phyloP scores from a whole-genome alignment of 768 basidiomycete species.

The Mycena maculata region DNA sequence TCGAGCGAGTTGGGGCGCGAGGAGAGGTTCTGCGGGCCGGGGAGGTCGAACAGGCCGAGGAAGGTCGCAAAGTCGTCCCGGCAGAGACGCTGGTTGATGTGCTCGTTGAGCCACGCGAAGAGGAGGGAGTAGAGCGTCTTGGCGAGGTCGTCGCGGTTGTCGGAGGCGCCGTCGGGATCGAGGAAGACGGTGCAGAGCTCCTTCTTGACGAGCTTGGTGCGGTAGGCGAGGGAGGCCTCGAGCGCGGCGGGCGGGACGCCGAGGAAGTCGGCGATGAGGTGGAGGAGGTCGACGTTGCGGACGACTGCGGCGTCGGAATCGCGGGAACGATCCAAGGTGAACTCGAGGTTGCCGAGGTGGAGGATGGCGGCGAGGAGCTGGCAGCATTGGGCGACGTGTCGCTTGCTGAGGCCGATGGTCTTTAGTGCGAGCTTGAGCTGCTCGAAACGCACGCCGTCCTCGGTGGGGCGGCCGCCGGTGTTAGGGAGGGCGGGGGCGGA shows the following conservation, averaged over 20 bases:
- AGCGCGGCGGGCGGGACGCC: conserved; percentile 81
- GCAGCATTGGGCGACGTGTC: conserved; percentile 94
- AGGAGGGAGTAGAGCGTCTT: conserved; percentile 93
- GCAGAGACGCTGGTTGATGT: conserved; percentile 95
- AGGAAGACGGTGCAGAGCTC: conserved; percentile 98
- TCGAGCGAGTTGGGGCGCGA: conserved; percentile 93
- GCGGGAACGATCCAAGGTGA: conserved; percentile 81
- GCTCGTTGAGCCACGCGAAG: conserved; percentile 96
- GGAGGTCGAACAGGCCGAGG: conserved; percentile 94
- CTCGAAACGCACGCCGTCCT: conserved; percentile 90
- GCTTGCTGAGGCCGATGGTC: conserved; percentile 91
- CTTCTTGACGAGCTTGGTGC: conserved; percentile 92
- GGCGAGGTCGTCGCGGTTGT: conserved; percentile 94
- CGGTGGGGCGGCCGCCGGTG: conserved; percentile 70
- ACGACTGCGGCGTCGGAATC: conserved; percentile 96
- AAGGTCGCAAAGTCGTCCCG: conserved; percentile 93
- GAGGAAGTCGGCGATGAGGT: conserved; percentile 89
- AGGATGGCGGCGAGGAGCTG: conserved; percentile 96
- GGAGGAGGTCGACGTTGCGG: conserved; percentile 84
- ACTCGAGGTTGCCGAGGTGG: conserved; percentile 96
- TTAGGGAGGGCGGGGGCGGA: conserved; percentile 54
- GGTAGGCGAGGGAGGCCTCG: conserved; percentile 88
- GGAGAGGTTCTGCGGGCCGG: conserved; percentile 91
- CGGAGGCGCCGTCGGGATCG: conserved; percentile 92
- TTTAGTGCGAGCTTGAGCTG: conserved; percentile 96